Base-by-base conservation (phyloP, 2,329 filamentous ascomycete genomes). In the Apiospora koreana region DNA sequence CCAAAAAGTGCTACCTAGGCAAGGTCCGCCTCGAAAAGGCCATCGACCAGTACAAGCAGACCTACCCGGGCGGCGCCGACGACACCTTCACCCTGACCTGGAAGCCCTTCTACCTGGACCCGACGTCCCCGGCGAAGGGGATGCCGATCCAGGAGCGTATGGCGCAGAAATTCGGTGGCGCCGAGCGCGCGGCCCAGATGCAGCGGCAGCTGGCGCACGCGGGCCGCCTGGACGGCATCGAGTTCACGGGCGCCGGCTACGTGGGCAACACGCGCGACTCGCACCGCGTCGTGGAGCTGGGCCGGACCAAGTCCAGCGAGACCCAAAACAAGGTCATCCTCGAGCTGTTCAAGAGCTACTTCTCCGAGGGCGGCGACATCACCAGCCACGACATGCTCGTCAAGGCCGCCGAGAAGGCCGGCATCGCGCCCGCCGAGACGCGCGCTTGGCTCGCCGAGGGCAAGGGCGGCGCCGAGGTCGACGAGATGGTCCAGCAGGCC, bases 91-190 rank as follows among this genome's bases (percentile, higher is more conserved):
- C 85, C 65, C 89, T 93, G 18, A 87, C 86, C 72, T 97, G 93
- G 93, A 86, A 88, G 72, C 92, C 94, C 1, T 97, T 93, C 83
- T 95, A 95, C 79, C 88, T 97, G 68, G 91, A 95, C 77, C 92
- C 93, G 0, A 84, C 88, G 0, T 87, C 92, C 0, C 81, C 84
- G 5, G 80, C 78, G 28, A 74, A 76, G 48, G 83, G 86, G 7
- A 76, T 87, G 4, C 84, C 86, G 23, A 79, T 86, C 54, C 75
- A 72, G 2, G 85, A 80, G 72, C 87, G 87, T 77, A 91, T 92
- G 79, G 83, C 83, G 16, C 77, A 82, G 28, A 91, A 90, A 72
- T 94, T 95, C 79, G 93, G 93, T 86, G 21, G 87, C 90, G 58
- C 86, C 90, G 45, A 82, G 88, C 1, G 77, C 81, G 0, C 85